phyloP scores from a whole-genome alignment of 2,329 filamentous ascomycete genomes.

The Hypoxylon sp. region DNA sequence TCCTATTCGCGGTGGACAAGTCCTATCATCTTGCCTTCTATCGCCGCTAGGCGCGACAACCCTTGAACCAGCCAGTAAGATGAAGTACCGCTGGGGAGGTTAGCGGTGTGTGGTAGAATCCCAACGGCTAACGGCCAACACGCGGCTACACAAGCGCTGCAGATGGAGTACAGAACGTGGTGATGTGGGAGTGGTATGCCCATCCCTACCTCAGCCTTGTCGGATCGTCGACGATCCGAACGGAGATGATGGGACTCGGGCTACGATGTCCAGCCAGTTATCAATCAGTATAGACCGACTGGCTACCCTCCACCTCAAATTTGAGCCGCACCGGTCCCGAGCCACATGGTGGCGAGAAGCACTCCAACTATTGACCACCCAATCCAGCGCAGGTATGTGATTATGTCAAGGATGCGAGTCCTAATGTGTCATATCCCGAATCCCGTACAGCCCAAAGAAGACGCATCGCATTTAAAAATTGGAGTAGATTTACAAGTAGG shows the following conservation, averaged over 20 bases:
- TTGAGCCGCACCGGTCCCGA: constrained; percentile 5
- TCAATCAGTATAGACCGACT: not conserved
- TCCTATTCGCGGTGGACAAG: not conserved
- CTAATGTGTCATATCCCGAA: not conserved
- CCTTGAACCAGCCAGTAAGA: constrained; percentile 1
- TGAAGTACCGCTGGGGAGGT: not conserved
- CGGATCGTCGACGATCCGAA: constrained; percentile 8
- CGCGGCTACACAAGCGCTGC: constrained; percentile 17
- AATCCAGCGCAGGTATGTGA: constrained; percentile 7
- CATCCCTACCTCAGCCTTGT: constrained; percentile 17
- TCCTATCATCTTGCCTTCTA: not conserved
- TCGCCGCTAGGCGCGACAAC: not conserved
- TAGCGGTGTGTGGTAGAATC: not conserved
- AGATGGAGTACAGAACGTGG: constrained; percentile 2
- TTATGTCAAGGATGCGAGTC: not conserved
- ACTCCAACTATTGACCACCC: constrained; percentile 7
- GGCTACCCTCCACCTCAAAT: not conserved
- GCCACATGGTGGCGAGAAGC: not conserved
- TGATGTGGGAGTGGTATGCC: not conserved
- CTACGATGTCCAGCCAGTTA: not conserved
- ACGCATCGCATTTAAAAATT: constrained; percentile 1
- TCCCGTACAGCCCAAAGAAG: not conserved
- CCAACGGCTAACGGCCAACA: constrained; percentile 5
- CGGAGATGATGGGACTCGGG: not conserved
- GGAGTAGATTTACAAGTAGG: constrained; percentile 1